Conservation (phyloP, 1,284 basidiomycete species). For the Ceratobasidium sp. region DNA sequence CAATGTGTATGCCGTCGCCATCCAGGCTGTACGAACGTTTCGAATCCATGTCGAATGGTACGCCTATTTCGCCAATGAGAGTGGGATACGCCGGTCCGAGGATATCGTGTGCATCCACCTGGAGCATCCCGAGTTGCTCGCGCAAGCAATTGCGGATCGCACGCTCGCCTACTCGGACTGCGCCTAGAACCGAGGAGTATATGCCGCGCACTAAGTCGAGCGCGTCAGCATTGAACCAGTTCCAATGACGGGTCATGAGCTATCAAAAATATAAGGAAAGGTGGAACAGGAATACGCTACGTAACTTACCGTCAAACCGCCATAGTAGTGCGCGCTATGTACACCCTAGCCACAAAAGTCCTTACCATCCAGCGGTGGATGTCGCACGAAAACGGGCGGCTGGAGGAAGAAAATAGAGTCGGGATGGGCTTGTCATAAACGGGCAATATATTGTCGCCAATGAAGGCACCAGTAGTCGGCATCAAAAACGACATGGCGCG, state of each 20-base stretch:
- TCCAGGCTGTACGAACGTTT: conserved; percentile 85
- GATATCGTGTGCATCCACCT: conserved; percentile 74
- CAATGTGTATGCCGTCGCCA: conserved; percentile 75
- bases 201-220: conserved; percentile 89
- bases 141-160: conserved; percentile 86
- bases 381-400: conserved; percentile 89
- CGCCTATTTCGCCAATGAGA: conserved; percentile 95
- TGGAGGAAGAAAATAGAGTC: conserved; percentile 91
- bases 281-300: conserved; percentile 51
- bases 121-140: conserved; percentile 84
- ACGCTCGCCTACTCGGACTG: conserved; percentile 74
- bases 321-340: conserved; percentile 92
- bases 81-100: conserved; percentile 76
- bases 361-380: conserved; percentile 69
- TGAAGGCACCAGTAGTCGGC: conserved; percentile 87
- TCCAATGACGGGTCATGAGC: conserved; percentile 86
- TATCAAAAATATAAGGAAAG: conserved; percentile 50
- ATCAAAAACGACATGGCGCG: conserved; percentile 73
- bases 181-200: conserved; percentile 67
- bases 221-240: conserved; percentile 97
- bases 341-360: conserved; percentile 77
- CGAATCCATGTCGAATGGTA: conserved; percentile 90
- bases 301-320: conserved; percentile 75
- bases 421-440: conserved; percentile 79
- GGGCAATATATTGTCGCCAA: conserved; percentile 70